Percentiles rank a stretch among this genome's conserved stretches.
Evolutionary conservation across 2,329 filamentous ascomycete species (phyloP).

Genomic region (Scedosporium apiospermum): DNA sequence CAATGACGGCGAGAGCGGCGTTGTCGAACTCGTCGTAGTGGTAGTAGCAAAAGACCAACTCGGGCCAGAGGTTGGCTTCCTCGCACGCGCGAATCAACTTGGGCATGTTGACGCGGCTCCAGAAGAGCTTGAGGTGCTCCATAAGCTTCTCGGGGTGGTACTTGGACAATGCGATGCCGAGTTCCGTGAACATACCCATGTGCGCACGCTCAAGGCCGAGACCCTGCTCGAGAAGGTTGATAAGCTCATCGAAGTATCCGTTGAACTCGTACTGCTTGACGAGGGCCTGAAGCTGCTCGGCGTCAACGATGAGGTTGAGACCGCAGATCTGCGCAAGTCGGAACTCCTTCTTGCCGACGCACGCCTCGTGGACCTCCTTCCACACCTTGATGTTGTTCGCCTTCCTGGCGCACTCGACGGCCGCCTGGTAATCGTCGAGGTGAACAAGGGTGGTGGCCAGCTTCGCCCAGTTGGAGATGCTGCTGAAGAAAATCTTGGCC

Average conservation of each 20-base stretch:
- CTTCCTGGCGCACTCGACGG: constrained; percentile 94
- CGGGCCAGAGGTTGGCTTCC: constrained; percentile 92
- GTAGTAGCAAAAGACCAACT: constrained; percentile 94
- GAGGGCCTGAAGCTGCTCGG: constrained; percentile 84
- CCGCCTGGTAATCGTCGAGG: constrained; percentile 91
- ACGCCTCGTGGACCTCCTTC: constrained; percentile 97
- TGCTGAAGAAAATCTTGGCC: constrained; percentile 97
- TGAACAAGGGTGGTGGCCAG: constrained; percentile 96
- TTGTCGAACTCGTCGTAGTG: constrained; percentile 99
- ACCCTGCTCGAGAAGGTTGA: constrained; percentile 85
- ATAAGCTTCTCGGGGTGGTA: constrained; percentile 94
- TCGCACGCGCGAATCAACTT: constrained; percentile 93
- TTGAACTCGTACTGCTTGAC: constrained; percentile 96
- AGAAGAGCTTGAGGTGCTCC: constrained; percentile 98
- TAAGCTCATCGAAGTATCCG: constrained; percentile 97
- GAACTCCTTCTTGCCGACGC: constrained; percentile 97
- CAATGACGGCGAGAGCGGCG: constrained; percentile 93
- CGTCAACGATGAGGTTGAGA: constrained; percentile 94
- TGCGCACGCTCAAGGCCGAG: constrained; percentile 85
- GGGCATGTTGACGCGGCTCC: constrained; percentile 93
- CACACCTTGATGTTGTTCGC: constrained; percentile 99
- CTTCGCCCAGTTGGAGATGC: constrained; percentile 99
- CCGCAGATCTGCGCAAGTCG: constrained; percentile 97
- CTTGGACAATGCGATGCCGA: constrained; percentile 85
- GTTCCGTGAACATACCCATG: constrained; percentile 93